Conservation (phyloP, 2,329 filamentous ascomycete species). For the Scedosporium apiospermum region DNA sequence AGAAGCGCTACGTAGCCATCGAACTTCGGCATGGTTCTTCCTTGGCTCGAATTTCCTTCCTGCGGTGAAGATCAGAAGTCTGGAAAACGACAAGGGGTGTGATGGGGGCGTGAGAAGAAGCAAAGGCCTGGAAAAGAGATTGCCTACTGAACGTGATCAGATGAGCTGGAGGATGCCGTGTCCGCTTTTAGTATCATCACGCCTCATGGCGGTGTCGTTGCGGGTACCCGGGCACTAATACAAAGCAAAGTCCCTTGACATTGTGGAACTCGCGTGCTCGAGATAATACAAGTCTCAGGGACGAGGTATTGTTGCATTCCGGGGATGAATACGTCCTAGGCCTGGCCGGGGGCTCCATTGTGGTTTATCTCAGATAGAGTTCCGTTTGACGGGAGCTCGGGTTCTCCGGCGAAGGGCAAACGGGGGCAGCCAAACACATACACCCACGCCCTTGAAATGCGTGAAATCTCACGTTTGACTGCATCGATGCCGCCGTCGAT, state of each 20-base stretch:
- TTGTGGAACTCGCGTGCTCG: not conserved
- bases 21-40: not conserved
- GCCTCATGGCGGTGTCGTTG: not conserved
- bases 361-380: not conserved
- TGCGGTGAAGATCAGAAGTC: not conserved
- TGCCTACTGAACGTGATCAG: not conserved
- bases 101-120: not conserved
- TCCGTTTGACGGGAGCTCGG: constrained; percentile 1
- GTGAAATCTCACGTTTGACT: constrained; percentile 17
- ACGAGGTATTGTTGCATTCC: not conserved
- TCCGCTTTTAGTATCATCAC: not conserved
- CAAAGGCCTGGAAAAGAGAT: not conserved
- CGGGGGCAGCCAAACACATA: not conserved
- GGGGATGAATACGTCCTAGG: not conserved
- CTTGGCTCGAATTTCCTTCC: not conserved
- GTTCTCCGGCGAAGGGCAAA: not conserved
- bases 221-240: not conserved
- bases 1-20: not conserved
- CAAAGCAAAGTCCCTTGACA: not conserved
- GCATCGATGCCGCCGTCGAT: constrained; percentile 14
- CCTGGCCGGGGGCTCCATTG: not conserved
- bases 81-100: not conserved
- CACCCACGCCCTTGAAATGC: constrained; percentile 7
- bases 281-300: not conserved
- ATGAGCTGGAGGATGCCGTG: not conserved